Conservation (phyloP, 306 rosid species). For the Vigna reflexopilosa region DNA sequence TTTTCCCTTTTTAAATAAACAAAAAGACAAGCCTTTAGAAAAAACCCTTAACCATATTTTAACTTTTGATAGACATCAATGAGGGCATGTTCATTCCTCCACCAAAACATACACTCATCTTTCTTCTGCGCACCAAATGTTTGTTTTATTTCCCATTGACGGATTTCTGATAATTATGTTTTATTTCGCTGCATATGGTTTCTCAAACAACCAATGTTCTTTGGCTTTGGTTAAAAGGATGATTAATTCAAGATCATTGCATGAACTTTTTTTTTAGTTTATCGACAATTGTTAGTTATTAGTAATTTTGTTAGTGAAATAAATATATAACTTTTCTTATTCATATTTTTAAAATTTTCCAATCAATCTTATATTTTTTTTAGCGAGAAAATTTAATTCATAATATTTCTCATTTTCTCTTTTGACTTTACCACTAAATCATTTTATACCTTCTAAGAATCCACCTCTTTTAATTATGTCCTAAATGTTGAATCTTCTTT, state of each 20-base stretch:
- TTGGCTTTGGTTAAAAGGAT: slow-evolving; percentile 25
- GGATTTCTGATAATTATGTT: slow-evolving; percentile 36
- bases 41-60: not conserved
- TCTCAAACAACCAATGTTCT: slow-evolving; percentile 26
- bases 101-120: not conserved
- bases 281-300: no score
- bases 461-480: slow-evolving; percentile 5
- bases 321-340: no score
- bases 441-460: no score
- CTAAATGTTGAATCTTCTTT: not conserved
- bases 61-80: no score
- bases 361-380: no score
- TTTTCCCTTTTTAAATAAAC: not conserved
- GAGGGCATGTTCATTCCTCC: slow-evolving; percentile 15
- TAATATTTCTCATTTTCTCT: no score
- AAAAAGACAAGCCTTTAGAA: not conserved
- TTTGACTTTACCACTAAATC: no score
- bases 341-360: no score
- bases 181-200: not conserved
- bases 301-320: no score
- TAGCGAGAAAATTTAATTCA: no score
- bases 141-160: slow-evolving; percentile 16
- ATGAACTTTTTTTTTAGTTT: not conserved
- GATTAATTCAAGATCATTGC: slow-evolving; percentile 32
- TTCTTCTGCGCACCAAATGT: slow-evolving; percentile 8